phyloP scores from a whole-genome alignment of 495 filamentous ascomycete genomes.

The Arthonia radiata region DNA sequence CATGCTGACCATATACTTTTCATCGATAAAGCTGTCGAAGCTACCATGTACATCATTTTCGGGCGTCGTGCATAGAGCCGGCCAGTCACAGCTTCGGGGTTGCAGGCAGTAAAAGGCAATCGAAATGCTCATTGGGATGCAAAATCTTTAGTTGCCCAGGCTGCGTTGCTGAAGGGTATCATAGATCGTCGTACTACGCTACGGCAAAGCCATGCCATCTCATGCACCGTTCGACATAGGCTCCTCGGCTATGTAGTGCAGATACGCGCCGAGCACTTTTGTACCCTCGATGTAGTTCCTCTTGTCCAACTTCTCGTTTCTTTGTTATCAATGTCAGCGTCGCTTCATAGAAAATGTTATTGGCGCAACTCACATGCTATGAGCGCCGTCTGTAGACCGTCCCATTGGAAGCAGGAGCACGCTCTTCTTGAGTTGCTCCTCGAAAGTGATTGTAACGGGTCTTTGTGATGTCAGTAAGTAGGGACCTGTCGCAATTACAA shows the following conservation, averaged over 20 bases:
- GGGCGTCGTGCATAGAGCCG: too few species aligned
- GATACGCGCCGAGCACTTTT: constrained; percentile 79
- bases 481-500: constrained; percentile 6
- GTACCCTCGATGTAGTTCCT: constrained; percentile 97
- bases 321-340: background rate
- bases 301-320: constrained; percentile 71
- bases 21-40: too few species aligned
- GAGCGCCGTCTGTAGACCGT: constrained; percentile 82
- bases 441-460: constrained; percentile 92
- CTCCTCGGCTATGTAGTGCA: constrained; percentile 93
- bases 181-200: too few species aligned
- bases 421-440: constrained; percentile 97
- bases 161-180: too few species aligned
- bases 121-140: too few species aligned
- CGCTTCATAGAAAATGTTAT: constrained; percentile 21
- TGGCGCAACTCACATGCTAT: too few species aligned
- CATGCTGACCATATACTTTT: too few species aligned
- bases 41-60: too few species aligned
- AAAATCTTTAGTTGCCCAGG: too few species aligned
- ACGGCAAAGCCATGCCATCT: too few species aligned
- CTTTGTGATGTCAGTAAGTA: constrained; percentile 1
- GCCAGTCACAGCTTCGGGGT: too few species aligned
- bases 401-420: constrained; percentile 91
- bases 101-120: too few species aligned
- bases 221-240: constrained; percentile 17